Evolutionary conservation across 2,329 filamentous ascomycete species (phyloP), one percentile per base, ranked within the genome.

Genomic region (Hirsutella thompsonii): DNA sequence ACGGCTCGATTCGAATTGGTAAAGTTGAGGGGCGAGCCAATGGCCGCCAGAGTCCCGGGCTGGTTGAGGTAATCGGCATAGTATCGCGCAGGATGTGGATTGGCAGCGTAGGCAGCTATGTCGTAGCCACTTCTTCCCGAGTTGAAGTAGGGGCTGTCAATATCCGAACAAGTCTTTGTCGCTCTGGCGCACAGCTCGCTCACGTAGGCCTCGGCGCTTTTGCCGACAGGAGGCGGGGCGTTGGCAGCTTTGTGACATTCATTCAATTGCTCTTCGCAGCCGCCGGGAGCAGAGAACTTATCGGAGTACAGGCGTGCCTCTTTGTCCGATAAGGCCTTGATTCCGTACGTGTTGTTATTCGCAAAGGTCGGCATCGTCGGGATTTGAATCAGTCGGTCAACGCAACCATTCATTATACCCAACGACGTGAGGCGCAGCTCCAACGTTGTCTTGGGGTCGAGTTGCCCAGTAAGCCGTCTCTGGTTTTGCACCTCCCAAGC

Each of bases 351-450:
- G 53, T 83, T 84, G 52, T 76, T 74, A 43, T 67, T 66, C 9
- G 74, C 72, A 55, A 79, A 80, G 8, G 58, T 53, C 1, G 75
- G 68, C 47, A 74, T 77, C 49, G 61, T 73, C 3, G 72, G 70
- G 3, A 65, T 63, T 58, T 86, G 79, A 1, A 77, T 66, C 23
- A 76, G 55, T 48, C 73, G 67, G 52, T 88, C 83, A 29, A 87
- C 64, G 47, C 80, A 75, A 11, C 81, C 82, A 55, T 87, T 84
- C 43, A 85, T 64, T 43, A 88, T 81, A 19, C 81, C 81, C 0
- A 87, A 58, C 0, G 80, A 74, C 13, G 63, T 64, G 8, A 87
- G 63, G 41, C 72, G 69, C 38, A 83, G 73, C 23, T 75, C 68
- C 10, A 81, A 58, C 2, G 74, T 78, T 29, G 59, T 64, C 44